phyloP scores from a whole-genome alignment of 1,139 yeast species.

The Pichia cactophila region DNA sequence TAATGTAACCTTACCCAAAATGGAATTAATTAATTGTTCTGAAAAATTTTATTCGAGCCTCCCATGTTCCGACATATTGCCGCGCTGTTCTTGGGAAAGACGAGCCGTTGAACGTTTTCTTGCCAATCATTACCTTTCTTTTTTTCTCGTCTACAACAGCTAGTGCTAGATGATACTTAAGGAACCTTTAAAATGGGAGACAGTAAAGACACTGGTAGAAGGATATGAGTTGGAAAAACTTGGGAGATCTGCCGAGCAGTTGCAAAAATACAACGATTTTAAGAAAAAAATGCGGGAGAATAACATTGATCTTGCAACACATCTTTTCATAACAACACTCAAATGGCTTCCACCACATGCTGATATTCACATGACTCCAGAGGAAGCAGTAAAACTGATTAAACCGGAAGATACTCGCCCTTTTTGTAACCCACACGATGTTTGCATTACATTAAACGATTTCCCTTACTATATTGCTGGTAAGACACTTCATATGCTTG shows the following conservation, averaged over 20 bases:
- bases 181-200: slow-evolving; percentile 16
- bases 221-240: slow-evolving; percentile 10
- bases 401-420: slow-evolving; percentile 20
- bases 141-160: not conserved
- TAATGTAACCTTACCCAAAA: too few species aligned
- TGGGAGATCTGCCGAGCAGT: slow-evolving; percentile 21
- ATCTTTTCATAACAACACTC: slow-evolving; percentile 22
- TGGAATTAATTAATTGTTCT: too few species aligned
- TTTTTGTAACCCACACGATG: slow-evolving; percentile 22
- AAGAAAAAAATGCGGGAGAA: slow-evolving; percentile 15
- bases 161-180: slow-evolving; percentile 1
- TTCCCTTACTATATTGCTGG: slow-evolving; percentile 35
- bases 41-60: too few species aligned
- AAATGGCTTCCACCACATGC: slow-evolving; percentile 23
- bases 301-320: slow-evolving; percentile 22
- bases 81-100: not conserved
- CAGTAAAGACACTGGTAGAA: slow-evolving; percentile 7
- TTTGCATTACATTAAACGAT: slow-evolving; percentile 29
- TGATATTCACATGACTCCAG: slow-evolving; percentile 4
- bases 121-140: not conserved
- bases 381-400: slow-evolving; percentile 8
- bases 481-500: slow-evolving; percentile 31
- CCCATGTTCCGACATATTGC: too few species aligned
- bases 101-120: not conserved
- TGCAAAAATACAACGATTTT: slow-evolving; percentile 18